Conservation (phyloP, 1,139 yeast species). For the Suhomyces choctaworum region DNA sequence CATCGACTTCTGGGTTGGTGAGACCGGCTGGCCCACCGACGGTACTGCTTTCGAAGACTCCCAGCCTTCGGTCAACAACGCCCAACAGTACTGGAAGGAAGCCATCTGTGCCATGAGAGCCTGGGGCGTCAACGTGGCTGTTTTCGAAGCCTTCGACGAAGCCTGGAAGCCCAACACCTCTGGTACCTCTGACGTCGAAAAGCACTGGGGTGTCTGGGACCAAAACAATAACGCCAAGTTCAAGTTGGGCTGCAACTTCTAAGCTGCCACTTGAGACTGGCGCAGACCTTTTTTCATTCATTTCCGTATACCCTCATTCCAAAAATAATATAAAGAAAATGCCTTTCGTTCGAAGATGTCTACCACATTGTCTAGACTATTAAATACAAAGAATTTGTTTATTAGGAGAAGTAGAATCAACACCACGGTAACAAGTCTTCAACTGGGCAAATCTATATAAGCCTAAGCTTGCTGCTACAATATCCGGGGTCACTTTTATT, state of each 20-base stretch:
- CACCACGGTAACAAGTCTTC: too few relatives aligned
- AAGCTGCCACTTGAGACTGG: too few relatives aligned
- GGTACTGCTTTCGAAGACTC: constrained; percentile 73
- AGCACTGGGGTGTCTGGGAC: constrained; percentile 90
- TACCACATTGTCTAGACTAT: too few relatives aligned
- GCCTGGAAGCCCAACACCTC: constrained; percentile 92
- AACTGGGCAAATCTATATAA: too few relatives aligned
- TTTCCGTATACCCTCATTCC: too few relatives aligned
- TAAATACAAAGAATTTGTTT: too few relatives aligned
- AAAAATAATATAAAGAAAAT: too few relatives aligned
- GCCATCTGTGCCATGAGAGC: constrained; percentile 91
- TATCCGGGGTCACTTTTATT: too few relatives aligned
- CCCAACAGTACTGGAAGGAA: constrained; percentile 78
- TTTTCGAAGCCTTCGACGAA: constrained; percentile 94
- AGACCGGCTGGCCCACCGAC: constrained; percentile 96
- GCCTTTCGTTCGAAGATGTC: too few relatives aligned
- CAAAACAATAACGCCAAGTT: constrained; percentile 57
- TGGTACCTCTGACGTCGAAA: constrained; percentile 82
- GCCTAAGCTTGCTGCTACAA: too few relatives aligned
- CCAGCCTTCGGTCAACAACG: constrained; percentile 69
- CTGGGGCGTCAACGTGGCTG: constrained; percentile 92
- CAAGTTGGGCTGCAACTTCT: constrained; percentile 56
- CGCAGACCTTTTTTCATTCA: too few relatives aligned
- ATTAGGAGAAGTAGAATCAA: too few relatives aligned
- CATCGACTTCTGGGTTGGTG: constrained; percentile 92